Evolutionary conservation across 257 asterid species (phyloP).

Genomic region (Nicotiana attenuata): DNA sequence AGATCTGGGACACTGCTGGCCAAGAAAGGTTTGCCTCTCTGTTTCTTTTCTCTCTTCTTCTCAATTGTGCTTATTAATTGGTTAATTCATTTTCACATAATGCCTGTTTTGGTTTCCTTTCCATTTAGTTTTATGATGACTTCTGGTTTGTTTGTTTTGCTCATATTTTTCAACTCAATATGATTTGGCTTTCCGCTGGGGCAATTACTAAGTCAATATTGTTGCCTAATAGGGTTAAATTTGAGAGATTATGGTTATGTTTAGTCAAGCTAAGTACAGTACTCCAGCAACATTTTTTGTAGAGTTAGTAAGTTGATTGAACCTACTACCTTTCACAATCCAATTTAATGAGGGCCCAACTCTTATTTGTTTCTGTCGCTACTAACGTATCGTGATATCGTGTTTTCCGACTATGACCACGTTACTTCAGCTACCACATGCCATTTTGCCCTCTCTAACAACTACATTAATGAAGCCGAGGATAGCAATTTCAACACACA

Average conservation of each 20-base stretch:
- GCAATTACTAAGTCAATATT: background rate
- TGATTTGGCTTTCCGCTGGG: background rate
- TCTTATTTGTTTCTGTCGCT: background rate
- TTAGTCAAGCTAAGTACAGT: background rate
- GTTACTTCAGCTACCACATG: background rate
- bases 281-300: background rate
- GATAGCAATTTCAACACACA: background rate
- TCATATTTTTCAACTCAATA: background rate
- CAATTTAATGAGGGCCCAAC: background rate
- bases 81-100: background rate
- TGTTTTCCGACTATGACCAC: background rate
- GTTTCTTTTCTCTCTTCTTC: background rate
- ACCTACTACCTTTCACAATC: background rate
- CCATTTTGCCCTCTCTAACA: background rate
- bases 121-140: background rate
- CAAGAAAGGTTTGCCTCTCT: constrained; percentile 53
- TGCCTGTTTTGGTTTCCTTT: background rate
- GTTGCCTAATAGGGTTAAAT: background rate
- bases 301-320: background rate
- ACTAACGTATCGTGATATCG: background rate
- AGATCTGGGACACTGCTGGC: constrained; percentile 95
- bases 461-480: background rate
- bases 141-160: background rate
- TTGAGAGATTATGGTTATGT: background rate
- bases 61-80: background rate